Conservation (phyloP, 192 early-diverging fungal genomes). For the Gonapodya prolifera region DNA sequence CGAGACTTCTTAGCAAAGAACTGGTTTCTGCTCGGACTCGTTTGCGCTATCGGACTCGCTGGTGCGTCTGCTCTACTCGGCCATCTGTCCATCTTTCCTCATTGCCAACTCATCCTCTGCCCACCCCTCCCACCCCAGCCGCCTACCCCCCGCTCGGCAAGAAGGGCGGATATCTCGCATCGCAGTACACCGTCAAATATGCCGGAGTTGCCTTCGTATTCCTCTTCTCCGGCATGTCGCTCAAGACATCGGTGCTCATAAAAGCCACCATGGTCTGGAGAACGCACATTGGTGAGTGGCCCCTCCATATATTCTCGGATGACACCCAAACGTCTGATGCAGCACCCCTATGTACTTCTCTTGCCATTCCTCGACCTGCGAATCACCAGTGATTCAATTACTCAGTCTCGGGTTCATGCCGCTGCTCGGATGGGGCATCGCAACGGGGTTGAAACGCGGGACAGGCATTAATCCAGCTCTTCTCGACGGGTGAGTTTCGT, state of each 20-base stretch:
- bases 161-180: constrained; percentile 25
- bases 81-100: background rate
- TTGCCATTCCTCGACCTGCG: no score
- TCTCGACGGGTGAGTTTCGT: constrained; percentile 31
- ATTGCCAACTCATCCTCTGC: background rate
- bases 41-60: constrained; percentile 44
- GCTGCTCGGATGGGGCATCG: constrained; percentile 41
- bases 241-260: constrained; percentile 43
- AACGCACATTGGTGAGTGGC: constrained; percentile 30
- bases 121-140: constrained; percentile 9
- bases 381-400: constrained; percentile 36
- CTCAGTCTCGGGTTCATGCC: constrained; percentile 47
- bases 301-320: background rate
- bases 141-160: constrained; percentile 42
- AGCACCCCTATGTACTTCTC: background rate
- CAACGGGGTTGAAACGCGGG: constrained; percentile 31
- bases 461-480: constrained; percentile 35
- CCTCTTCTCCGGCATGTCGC: constrained; percentile 44
- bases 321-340: background rate
- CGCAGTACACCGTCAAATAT: constrained; percentile 56
- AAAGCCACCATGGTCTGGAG: constrained; percentile 37
- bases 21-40: constrained; percentile 56
- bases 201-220: constrained; percentile 49
- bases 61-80: background rate
- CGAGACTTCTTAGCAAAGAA: constrained; percentile 30